Evolutionary conservation across 305 asterid genomes (phyloP), one percentile per base, ranked within the genome.

Genomic region (Plantago coronopus): DNA sequence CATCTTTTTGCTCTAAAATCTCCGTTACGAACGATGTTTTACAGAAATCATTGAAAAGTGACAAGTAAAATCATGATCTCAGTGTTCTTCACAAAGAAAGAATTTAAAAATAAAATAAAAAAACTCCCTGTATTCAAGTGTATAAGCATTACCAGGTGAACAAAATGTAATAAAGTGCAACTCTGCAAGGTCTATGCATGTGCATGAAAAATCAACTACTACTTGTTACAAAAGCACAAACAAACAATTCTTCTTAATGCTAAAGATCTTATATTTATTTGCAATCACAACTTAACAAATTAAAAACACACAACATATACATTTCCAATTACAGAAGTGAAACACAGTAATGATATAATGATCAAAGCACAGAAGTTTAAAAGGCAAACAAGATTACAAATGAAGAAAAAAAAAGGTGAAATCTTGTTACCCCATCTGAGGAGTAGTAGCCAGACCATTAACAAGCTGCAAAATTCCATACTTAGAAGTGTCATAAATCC

Each of bases 401-500:
- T 31, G n/a, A n/a, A n/a, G n/a, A n/a, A n/a, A 17, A 8, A 31
- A 73, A 17, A 53, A 27, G 62, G 25, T 37, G 21, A 61, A 71
- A 55, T 59, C 23, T 37, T 21, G 25, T 23, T 75, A 93, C 99
- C 97, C 99, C 99, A 93, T 93, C 74, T 83, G 99, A 69, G 99
- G 99, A 80, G 97, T 78, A 16, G 1, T 69, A 46, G 87, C 99
- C 74, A 93, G 79, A 31, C 97, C 99, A 83, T 93, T 89, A 37
- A 59, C 55, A 27, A 91, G 76, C 81, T 91, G 96, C 54, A 86
- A 73, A 70, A 84, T 61, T 15, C 96, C 98, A 68, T 91, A 88
- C 13, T 78, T 86, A 51, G 98, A 88, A 74, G 95, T 91, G 69
- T 91, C 96, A 71, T 61, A 91, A 51, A 86, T 61, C 17, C 68